phyloP scores from a whole-genome alignment of 1,284 basidiomycete species.

The Trametes polyzona region DNA sequence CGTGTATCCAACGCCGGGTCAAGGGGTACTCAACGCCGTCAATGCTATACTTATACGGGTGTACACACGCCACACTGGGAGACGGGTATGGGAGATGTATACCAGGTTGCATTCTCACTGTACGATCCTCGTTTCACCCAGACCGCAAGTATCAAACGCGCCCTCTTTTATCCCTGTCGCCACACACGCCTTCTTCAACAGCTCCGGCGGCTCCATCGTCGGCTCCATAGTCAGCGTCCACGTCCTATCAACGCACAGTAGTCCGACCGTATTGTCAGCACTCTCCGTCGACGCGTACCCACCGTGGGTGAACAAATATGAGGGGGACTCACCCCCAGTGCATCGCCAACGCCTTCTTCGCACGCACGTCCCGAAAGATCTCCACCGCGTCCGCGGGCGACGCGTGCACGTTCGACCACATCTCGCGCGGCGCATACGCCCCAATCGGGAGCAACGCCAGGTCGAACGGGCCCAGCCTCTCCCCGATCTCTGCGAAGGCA shows the following conservation, averaged over 20 bases:
- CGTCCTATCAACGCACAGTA: constrained; percentile 42
- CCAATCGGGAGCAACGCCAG: constrained; percentile 69
- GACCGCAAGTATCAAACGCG: constrained; percentile 56
- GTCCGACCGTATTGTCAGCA: too few species aligned
- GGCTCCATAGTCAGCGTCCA: constrained; percentile 60
- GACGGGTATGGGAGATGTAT: too few species aligned
- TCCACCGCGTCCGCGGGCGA: constrained; percentile 66
- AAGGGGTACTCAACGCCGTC: too few species aligned
- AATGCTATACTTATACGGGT: too few species aligned
- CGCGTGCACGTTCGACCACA: constrained; percentile 63
- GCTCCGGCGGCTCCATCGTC: constrained; percentile 59
- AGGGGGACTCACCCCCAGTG: constrained; percentile 62
- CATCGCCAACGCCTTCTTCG: constrained; percentile 65
- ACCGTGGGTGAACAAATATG: neutral
- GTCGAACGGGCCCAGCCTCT: constrained; percentile 62
- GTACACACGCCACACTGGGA: too few species aligned
- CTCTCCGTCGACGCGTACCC: neutral
- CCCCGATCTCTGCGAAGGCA: constrained; percentile 70
- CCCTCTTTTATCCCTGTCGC: constrained; percentile 52
- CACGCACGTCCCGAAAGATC: constrained; percentile 64
- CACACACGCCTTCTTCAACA: constrained; percentile 53
- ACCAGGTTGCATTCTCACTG: too few species aligned
- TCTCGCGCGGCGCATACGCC: constrained; percentile 61
- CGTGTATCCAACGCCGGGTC: too few species aligned
- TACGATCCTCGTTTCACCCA: constrained; percentile 61